Evolutionary conservation across 2,329 filamentous ascomycete species (phyloP).

Genomic region (Neopestalotiopsis sp.): DNA sequence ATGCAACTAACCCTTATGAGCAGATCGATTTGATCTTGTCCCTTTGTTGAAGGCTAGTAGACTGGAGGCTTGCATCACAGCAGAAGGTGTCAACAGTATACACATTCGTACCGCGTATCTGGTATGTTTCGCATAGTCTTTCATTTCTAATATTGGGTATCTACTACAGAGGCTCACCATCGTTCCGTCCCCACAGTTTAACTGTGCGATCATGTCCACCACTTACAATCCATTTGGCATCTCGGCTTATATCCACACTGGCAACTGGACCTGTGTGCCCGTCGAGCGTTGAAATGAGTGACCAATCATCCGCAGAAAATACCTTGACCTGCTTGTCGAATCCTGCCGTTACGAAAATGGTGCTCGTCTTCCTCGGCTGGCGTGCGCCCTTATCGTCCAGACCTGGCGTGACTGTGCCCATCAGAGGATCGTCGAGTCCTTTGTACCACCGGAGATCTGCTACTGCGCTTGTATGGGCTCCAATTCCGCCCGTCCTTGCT

Average conservation of each 20-base stretch:
- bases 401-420: conserved; percentile 60
- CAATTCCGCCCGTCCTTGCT: conserved; percentile 80
- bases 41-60: no score
- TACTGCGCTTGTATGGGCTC: conserved; percentile 89
- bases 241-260: conserved; percentile 84
- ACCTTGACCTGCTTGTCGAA: conserved; percentile 97
- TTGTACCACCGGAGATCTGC: conserved; percentile 95
- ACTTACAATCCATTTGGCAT: conserved; percentile 92
- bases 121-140: not conserved
- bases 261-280: conserved; percentile 93
- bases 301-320: conserved; percentile 97
- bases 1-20: no score
- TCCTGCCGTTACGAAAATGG: conserved; percentile 87
- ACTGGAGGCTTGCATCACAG: no score
- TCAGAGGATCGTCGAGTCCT: conserved; percentile 75
- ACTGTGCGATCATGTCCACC: conserved; percentile 94
- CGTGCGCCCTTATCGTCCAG: conserved; percentile 69
- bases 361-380: conserved; percentile 83
- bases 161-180: conserved; percentile 59
- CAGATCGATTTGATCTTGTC: not conserved
- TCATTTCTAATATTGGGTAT: not conserved
- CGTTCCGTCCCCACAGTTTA: conserved; percentile 93
- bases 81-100: no score
- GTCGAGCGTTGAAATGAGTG: conserved; percentile 81
- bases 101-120: not conserved